These are phyloP conservation scores for Psilocybe subaeruginosa DNA, from an alignment of 768 basidiomycete genomes.

Conservation along the genomic window DNA sequence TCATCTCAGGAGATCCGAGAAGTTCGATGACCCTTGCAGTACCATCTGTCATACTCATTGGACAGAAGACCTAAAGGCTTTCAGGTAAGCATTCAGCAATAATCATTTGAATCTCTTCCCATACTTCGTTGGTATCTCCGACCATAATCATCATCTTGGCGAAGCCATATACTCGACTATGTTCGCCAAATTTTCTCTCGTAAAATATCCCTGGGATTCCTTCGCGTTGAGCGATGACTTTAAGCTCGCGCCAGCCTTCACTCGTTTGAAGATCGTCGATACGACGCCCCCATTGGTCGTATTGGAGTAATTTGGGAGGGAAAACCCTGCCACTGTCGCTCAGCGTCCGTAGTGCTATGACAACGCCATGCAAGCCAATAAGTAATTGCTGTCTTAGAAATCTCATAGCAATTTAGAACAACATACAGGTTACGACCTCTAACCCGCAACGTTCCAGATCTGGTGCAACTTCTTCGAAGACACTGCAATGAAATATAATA, in stretches of 20 bases:
- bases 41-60: conserved; percentile 82
- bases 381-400: too few species aligned
- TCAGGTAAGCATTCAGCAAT: background rate
- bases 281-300: conserved; percentile 73
- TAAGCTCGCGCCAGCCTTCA: conserved; percentile 74
- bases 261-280: conserved; percentile 70
- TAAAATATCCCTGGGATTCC: conserved; percentile 72
- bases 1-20: conserved; percentile 61
- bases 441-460: conserved; percentile 64
- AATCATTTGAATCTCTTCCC: conserved; percentile 8
- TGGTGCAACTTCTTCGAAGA: conserved; percentile 50
- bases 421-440: conserved; percentile 55
- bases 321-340: conserved; percentile 42
- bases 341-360: conserved; percentile 56
- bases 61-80: conserved; percentile 60
- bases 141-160: conserved; percentile 64
- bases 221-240: conserved; percentile 61
- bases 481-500: conserved; percentile 29
- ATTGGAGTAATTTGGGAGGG: conserved; percentile 64
- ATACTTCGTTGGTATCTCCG: conserved; percentile 66
- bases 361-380: background rate
- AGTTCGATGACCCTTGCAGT: conserved; percentile 74
- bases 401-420: background rate
- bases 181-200: conserved; percentile 61
- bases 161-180: conserved; percentile 67